Percentiles rank a stretch among this genome's conserved stretches.
Conservation (phyloP, 2,329 filamentous ascomycete genomes). For the Eutypella sp. region DNA sequence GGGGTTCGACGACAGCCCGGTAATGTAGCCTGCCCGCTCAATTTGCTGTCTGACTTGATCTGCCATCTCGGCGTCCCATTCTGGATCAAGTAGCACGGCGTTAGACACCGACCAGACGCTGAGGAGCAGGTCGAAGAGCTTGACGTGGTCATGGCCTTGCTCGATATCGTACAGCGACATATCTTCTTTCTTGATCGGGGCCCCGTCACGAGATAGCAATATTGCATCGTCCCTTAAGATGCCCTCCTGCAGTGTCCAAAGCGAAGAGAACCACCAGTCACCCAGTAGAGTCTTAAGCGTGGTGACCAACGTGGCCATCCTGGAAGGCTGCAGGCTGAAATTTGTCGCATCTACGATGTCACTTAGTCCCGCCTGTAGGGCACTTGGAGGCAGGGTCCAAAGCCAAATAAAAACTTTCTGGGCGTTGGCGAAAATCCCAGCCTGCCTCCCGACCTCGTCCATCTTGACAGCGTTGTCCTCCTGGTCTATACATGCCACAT, state of each 20-base stretch:
- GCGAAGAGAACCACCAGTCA: constrained; percentile 2
- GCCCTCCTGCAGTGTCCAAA: constrained; percentile 3
- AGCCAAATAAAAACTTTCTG: not conserved
- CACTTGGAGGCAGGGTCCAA: not conserved
- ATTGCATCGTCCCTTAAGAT: constrained; percentile 1
- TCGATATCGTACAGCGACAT: not conserved
- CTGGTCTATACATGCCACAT: not conserved
- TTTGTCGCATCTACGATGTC: not conserved
- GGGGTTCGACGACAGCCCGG: not conserved
- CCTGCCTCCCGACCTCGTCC: not conserved
- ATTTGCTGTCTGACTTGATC: not conserved
- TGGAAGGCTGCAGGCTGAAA: not conserved
- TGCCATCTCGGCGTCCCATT: not conserved
- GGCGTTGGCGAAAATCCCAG: not conserved
- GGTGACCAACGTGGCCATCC: not conserved
- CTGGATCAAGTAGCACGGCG: not conserved
- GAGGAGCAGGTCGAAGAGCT: not conserved
- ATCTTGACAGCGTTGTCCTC: not conserved
- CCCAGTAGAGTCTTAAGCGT: not conserved
- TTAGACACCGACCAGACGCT: not conserved
- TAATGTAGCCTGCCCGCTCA: not conserved
- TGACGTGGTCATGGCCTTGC: not conserved
- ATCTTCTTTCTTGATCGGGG: no score
- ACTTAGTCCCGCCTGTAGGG: not conserved
- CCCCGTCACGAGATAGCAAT: not conserved